Evolutionary conservation across 2,329 filamentous ascomycete genomes (phyloP).

Genomic region (Mariannaea sp.): DNA sequence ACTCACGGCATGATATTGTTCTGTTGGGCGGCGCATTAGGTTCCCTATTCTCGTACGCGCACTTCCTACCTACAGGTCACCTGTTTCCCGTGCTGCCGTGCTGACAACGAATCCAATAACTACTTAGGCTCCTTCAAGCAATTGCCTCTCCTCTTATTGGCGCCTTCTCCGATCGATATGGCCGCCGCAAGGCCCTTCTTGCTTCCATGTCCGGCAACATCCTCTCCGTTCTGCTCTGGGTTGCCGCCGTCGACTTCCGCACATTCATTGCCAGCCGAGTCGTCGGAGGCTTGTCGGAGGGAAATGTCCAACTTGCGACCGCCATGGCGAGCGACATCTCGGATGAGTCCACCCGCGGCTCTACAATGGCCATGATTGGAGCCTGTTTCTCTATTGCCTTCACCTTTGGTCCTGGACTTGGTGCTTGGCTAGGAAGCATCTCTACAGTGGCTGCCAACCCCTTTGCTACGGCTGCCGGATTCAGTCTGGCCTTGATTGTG

Average conservation of each 20-base stretch:
- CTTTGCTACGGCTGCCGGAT: conserved; percentile 88
- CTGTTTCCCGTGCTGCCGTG: neutral
- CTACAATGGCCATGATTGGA: conserved; percentile 95
- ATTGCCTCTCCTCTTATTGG: conserved; percentile 92
- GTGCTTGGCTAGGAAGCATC: conserved; percentile 81
- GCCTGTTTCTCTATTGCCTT: conserved; percentile 97
- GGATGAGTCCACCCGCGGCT: conserved; percentile 79
- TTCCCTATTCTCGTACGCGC: conserved; percentile 77
- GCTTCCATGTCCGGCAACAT: conserved; percentile 95
- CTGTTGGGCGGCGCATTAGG: conserved; percentile 91
- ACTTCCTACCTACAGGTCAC: neutral
- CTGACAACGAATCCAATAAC: too few relatives aligned
- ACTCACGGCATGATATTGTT: conserved; percentile 96
- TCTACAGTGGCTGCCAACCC: conserved; percentile 83
- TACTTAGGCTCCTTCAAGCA: conserved; percentile 78
- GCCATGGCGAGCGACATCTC: conserved; percentile 97
- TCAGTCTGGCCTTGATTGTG: conserved; percentile 83
- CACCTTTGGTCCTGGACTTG: conserved; percentile 91
- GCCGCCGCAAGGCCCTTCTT: conserved; percentile 83
- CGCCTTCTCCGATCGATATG: conserved; percentile 83
- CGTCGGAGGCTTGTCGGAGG: conserved; percentile 91
- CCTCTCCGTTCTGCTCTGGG: conserved; percentile 91
- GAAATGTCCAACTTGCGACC: conserved; percentile 94
- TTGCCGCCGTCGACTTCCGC: conserved; percentile 88
- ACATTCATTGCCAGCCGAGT: conserved; percentile 94